A percentile compares a stretch with the other conserved stretches of the same genome.
These are phyloP conservation scores for Fallopia convolvulus DNA, from an alignment of 148 eudicot species.

Conservation along the genomic window DNA sequence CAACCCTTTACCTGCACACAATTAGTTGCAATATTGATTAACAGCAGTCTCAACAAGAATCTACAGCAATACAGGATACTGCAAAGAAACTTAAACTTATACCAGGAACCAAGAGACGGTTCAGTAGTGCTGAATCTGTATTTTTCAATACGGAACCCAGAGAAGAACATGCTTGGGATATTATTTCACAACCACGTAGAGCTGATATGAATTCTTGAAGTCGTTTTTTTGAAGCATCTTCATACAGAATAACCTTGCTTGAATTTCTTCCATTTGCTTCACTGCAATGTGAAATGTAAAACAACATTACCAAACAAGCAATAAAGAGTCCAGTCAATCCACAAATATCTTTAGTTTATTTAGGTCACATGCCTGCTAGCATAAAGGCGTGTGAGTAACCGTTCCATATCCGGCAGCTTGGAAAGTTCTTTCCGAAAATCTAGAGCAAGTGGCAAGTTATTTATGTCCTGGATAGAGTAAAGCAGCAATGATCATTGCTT, in stretches of 20 bases:
- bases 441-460: slow-evolving; percentile 51
- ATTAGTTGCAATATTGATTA: slow-evolving; percentile 14
- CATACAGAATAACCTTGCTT: slow-evolving; percentile 74
- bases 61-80: not conserved
- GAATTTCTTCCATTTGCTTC: slow-evolving; percentile 92
- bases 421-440: slow-evolving; percentile 74
- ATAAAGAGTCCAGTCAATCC: not conserved
- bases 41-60: slow-evolving; percentile 11
- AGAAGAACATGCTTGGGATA: slow-evolving; percentile 66
- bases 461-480: slow-evolving; percentile 34
- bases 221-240: slow-evolving; percentile 85
- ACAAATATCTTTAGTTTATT: slow-evolving; percentile 3
- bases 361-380: slow-evolving; percentile 53
- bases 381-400: slow-evolving; percentile 78
- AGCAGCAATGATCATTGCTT: slow-evolving; percentile 16
- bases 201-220: slow-evolving; percentile 90
- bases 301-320: slow-evolving; percentile 3
- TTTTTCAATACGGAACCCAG: slow-evolving; percentile 55
- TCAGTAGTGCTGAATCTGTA: slow-evolving; percentile 51
- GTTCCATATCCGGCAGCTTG: slow-evolving; percentile 90
- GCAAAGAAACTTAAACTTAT: slow-evolving; percentile 12
- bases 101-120: slow-evolving; percentile 76
- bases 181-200: slow-evolving; percentile 80
- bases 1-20: slow-evolving; percentile 64
- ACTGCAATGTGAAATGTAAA: slow-evolving; percentile 34